Evolutionary conservation across 306 rosid genomes (phyloP), one percentile per base, ranked within the genome.

Genomic region (Prunus mira): DNA sequence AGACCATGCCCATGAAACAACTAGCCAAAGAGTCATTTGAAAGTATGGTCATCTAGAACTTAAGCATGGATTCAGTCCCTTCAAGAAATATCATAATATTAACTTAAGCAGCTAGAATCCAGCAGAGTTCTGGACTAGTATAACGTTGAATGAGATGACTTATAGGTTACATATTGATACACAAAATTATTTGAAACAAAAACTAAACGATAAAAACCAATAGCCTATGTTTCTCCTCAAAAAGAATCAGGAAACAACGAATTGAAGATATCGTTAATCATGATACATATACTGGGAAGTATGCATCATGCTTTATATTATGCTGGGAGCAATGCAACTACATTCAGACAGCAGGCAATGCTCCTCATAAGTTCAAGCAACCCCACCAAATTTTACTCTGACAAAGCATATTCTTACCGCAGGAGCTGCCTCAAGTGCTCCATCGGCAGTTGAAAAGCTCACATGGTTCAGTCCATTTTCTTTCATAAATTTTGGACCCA

Each of bases 341-440:
- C 18, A 2, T 30, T 45, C 3, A 24, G 46, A 54, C 2, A 67
- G 7, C 12, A 45, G 51, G 66, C 43, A 45, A 25, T 12, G 65
- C 55, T 67, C 50, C 46, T 13, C 43, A 6, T 7, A 46, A 41
- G 18, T 56, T 56, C 17, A 73, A 47, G 56, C 19, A 22, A 9
- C 25, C 3, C n/a, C 32, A 60, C 14, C 25, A 18, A 54, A 64
- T 5, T n/a, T 52, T 64, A 47, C 12, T 52, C 51, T 46, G 58
- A 28, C 25, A 56, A 32, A 64, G 57, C 49, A 58, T 52, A 65
- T 69, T 22, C 93, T 85, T 83, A 92, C 97, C 88, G 97, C 97
- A 56, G 99, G 97, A 73, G 99, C 96, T 75, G 98, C 98, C 89
- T 95, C 99, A 66, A 95, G 81, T 69, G 97, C 99, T 69, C 99